phyloP scores from a whole-genome alignment of 106 monocot species.

The Platanthera guangdongensis region DNA sequence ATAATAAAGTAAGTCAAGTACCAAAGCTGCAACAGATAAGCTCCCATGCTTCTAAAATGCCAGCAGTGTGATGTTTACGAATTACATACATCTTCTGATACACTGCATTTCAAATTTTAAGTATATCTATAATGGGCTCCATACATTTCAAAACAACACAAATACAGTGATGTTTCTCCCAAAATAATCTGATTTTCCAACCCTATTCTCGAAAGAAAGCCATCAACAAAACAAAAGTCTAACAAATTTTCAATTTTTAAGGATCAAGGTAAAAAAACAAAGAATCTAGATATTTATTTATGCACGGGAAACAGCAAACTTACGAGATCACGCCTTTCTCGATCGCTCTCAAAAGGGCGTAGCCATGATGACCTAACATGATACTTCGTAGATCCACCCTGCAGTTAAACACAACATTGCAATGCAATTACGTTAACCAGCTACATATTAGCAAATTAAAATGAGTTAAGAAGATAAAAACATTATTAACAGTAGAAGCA shows the following conservation, averaged over 20 bases:
- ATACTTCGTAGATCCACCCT: conserved; percentile 93
- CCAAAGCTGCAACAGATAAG: no score
- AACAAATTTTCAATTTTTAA: not conserved
- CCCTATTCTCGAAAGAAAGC: not conserved
- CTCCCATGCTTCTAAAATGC: no score
- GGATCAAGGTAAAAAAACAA: not conserved
- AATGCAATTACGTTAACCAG: conserved; percentile 5
- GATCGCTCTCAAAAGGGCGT: conserved; percentile 83
- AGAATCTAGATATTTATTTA: not conserved
- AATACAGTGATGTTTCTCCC: no score
- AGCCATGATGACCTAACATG: conserved; percentile 82
- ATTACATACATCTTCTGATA: no score
- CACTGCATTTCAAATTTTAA: no score
- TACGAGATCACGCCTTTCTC: conserved; percentile 97
- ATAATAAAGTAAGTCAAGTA: no score
- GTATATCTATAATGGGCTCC: no score
- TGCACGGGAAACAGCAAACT: conserved; percentile 17
- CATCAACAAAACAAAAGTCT: not conserved
- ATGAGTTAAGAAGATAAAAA: not conserved
- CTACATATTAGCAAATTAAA: not conserved
- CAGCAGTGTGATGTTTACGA: no score
- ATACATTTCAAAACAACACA: no score
- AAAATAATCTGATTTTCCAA: no score
- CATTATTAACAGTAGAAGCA: not conserved
- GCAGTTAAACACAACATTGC: conserved; percentile 20